Evolutionary conservation across 1,284 basidiomycete species (phyloP), one percentile per base, ranked within the genome.

Genomic region (Caloboletus firmus): DNA sequence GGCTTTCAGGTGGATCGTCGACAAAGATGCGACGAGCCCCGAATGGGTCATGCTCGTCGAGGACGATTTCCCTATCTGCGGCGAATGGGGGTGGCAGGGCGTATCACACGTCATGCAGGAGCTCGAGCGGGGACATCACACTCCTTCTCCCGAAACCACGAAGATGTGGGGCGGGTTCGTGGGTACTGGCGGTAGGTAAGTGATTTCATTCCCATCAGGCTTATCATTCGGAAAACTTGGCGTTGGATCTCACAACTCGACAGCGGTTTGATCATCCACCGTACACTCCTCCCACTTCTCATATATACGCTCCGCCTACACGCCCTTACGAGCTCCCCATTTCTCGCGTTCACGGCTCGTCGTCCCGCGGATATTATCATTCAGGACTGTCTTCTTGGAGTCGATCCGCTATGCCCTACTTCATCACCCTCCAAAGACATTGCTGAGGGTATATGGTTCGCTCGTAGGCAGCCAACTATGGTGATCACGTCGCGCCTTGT

Each of bases 21-120:
- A 57, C 42, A 58, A 46, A 35, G 31, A 22, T 3, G 52, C 51
- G n/a, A 28, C 24, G 18, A 58, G 54, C 35, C 65, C 72, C 17
- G 73, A 76, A 54, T 76, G 75, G 74, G 57, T 77, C 5, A 75
- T 76, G 71, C 59, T 77, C 9, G 63, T 74, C 18, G 76, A 77
- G 45, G 75, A 78, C 54, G 74, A 77, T 56, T 77, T 77, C 46
- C 74, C 76, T 2, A 46, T 77, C 17, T 77, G 75, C 31, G 68
- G 70, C 2, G 65, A 66, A 28, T 61, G 59, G 57, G 72, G 70
- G 26, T 70, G 66, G 65, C 51, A 65, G 12, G 70, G 64, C 0
- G 47, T 77, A 9, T 60, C 62, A 4, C 62, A 57, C 18, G 71
- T 72, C 36, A 71, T 77, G 71, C 62, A 62, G 22, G 59, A 65